Evolutionary conservation across 495 filamentous ascomycete genomes (phyloP).

Genomic region (Penicillium subrubescens): DNA sequence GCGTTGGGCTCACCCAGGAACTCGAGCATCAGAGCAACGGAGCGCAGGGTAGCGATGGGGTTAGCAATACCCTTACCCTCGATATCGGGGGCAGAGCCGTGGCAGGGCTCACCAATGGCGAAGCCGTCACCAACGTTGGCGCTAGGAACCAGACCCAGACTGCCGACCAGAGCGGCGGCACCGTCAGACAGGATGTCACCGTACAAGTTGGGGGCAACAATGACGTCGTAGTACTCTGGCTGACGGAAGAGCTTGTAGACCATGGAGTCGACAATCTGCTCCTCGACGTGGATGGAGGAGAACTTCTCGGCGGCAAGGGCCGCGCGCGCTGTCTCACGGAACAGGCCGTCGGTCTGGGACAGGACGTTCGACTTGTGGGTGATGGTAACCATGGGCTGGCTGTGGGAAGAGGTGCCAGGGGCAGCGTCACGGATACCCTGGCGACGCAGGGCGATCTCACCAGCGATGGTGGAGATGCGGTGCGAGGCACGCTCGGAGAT

Average conservation of each 20-base stretch:
- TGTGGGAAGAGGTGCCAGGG: conserved; percentile 56
- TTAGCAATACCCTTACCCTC: conserved; percentile 91
- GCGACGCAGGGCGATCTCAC: conserved; percentile 87
- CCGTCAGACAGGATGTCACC: conserved; percentile 96
- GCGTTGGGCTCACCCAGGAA: conserved; percentile 86
- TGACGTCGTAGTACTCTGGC: conserved; percentile 91
- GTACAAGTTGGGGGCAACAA: conserved; percentile 97
- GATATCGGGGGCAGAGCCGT: conserved; percentile 95
- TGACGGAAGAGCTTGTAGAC: conserved; percentile 99
- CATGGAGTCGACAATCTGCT: conserved; percentile 99
- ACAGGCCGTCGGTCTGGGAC: conserved; percentile 93
- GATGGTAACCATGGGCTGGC: conserved; percentile 81
- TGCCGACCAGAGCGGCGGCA: conserved; percentile 93
- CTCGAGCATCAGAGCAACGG: conserved; percentile 92
- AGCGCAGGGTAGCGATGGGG: conserved; percentile 91
- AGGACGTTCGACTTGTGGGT: conserved; percentile 99
- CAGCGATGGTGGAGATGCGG: conserved; percentile 89
- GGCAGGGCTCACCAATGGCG: conserved; percentile 97
- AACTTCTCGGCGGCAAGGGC: conserved; percentile 69
- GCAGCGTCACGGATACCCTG: conserved; percentile 70
- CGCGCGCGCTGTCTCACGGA: conserved; percentile 74
- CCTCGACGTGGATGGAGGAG: conserved; percentile 70
- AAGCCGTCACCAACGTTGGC: conserved; percentile 96
- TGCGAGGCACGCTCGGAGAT: conserved; percentile 81
- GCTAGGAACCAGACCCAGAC: conserved; percentile 87